These are phyloP conservation scores for Olyra latifolia DNA, from an alignment of 176 grass and related monocot genomes.

Conservation along the genomic window DNA sequence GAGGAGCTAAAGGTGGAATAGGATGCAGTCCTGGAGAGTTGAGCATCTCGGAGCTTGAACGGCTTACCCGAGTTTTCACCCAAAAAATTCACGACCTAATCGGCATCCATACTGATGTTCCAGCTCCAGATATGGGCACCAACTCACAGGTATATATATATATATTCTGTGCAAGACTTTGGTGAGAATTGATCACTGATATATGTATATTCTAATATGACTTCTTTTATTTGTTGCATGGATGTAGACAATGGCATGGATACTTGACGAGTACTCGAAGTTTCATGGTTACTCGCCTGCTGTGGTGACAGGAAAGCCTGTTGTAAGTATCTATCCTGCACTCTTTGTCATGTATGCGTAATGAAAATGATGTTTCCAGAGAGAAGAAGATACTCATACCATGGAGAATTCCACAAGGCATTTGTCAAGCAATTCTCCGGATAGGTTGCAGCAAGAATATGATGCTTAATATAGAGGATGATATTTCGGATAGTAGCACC, in stretches of 20 bases:
- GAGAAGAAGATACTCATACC: not conserved
- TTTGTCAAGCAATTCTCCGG: not conserved
- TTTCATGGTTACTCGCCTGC: conserved; percentile 94
- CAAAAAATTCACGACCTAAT: conserved; percentile 97
- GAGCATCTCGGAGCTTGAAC: conserved; percentile 79
- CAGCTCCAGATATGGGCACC: conserved; percentile 96
- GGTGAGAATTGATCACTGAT: not conserved
- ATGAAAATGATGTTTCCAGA: conserved; percentile 9
- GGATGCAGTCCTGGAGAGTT: conserved; percentile 77
- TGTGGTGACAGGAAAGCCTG: conserved; percentile 95
- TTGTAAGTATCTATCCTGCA: conserved; percentile 52
- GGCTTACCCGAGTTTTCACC: conserved; percentile 88
- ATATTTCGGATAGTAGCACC: not conserved
- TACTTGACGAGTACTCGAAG: conserved; percentile 94
- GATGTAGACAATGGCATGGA: conserved; percentile 89
- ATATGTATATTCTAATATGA: not conserved
- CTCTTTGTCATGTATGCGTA: not conserved
- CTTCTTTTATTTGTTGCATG: conserved; percentile 14
- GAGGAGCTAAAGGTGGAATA: conserved; percentile 94
- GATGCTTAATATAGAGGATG: not conserved
- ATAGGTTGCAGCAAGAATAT: not conserved
- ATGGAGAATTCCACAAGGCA: not conserved
- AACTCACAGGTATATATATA: conserved; percentile 92
- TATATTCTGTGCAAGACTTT: not conserved
- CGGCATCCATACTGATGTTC: conserved; percentile 89